Evolutionary conservation across 1,139 yeast genomes (phyloP).

Genomic region (Candida pseudoviswanathii): DNA sequence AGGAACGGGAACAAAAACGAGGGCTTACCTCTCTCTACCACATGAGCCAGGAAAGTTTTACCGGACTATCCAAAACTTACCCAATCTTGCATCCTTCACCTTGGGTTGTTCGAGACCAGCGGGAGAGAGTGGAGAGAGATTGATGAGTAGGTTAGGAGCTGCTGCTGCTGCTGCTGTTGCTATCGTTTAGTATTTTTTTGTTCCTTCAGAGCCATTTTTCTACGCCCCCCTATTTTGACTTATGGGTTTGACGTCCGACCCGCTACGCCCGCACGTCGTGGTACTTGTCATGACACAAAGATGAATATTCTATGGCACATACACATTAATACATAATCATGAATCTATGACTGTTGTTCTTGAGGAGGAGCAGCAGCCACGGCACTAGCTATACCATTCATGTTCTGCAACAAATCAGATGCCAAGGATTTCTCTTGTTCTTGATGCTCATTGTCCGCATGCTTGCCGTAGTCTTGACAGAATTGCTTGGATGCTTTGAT

Average conservation of each 20-base stretch:
- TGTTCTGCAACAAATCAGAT: background rate
- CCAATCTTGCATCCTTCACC: background rate
- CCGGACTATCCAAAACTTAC: background rate
- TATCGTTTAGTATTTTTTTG: no score
- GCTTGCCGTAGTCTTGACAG: constrained; percentile 27
- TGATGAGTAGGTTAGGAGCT: no score
- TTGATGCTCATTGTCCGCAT: constrained; percentile 17
- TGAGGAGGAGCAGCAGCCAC: no score
- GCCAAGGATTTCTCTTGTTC: background rate
- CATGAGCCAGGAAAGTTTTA: background rate
- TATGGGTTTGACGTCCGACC: no score
- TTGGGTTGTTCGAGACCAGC: no score
- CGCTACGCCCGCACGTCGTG: background rate
- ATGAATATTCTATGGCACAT: no score
- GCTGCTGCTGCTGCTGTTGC: no score
- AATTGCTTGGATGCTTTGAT: constrained; percentile 25
- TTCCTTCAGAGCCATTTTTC: background rate
- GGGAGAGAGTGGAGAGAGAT: no score
- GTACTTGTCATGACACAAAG: no score
- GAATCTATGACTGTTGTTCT: background rate
- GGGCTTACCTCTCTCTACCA: no score
- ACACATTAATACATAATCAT: background rate
- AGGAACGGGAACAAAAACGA: background rate
- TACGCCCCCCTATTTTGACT: background rate
- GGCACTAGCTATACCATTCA: background rate